phyloP scores from a whole-genome alignment of 495 filamentous ascomycete genomes.

The Aspergillus indologenus region DNA sequence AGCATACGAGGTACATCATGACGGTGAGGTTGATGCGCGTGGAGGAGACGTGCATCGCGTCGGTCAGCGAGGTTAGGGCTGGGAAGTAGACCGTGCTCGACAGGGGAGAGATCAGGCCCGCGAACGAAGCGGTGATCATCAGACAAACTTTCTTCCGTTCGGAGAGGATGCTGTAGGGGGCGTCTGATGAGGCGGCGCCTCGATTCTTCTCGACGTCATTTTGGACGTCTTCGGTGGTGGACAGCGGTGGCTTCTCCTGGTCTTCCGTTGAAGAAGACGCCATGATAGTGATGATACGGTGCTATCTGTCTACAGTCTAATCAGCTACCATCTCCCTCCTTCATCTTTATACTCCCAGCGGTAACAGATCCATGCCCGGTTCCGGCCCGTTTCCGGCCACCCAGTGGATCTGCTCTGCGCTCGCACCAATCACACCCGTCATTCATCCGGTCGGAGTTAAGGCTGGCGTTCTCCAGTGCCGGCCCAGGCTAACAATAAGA shows the following conservation, averaged over 20 bases:
- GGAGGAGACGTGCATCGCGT: slow-evolving; percentile 35
- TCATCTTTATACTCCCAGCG: not conserved
- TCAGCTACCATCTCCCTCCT: not conserved
- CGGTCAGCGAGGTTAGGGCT: slow-evolving; percentile 32
- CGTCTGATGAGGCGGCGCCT: slow-evolving; percentile 4
- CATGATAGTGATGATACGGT: not conserved
- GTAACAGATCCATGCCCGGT: slow-evolving; percentile 2
- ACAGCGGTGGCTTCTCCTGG: not conserved
- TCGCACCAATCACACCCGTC: not conserved
- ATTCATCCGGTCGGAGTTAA: too few species aligned
- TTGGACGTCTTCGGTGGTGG: not conserved
- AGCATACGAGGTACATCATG: slow-evolving; percentile 40
- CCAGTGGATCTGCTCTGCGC: not conserved
- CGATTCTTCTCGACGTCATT: not conserved
- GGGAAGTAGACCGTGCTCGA: slow-evolving; percentile 47
- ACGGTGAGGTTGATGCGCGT: slow-evolving; percentile 45
- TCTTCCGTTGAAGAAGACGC: not conserved
- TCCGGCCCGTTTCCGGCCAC: slow-evolving; percentile 14
- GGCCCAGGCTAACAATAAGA: not conserved
- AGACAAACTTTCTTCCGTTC: slow-evolving; percentile 10
- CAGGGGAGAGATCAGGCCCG: slow-evolving; percentile 37
- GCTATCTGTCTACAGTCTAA: too few species aligned
- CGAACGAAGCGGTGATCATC: slow-evolving; percentile 20
- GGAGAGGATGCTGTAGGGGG: slow-evolving; percentile 27
- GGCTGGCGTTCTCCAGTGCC: too few species aligned